Evolutionary conservation across 1,284 basidiomycete genomes (phyloP), one percentile per base, ranked within the genome.

Genomic region (Pseudomicrostroma phylloplanum): DNA sequence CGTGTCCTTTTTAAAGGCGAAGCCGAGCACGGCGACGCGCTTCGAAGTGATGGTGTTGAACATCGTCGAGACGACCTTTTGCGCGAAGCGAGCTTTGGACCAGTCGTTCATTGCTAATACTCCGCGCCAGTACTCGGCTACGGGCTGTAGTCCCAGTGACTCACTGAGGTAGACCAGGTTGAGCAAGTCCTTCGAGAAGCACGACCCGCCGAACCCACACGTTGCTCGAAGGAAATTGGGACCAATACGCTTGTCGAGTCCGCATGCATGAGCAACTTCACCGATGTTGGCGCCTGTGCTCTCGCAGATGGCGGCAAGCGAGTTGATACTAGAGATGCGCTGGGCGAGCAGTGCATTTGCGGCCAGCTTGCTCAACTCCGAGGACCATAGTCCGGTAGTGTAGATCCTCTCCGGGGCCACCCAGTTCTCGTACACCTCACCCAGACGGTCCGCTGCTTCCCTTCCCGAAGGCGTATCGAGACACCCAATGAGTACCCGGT

Each of bases 251-350:
- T 87, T 85, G 81, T 99, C 96, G 72, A 88, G 88, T 39, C 94
- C 94, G 77, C 96, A 89, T 11, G 96, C 93, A 78, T 90, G 86
- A 1, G 96, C 88, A 67, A 98, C 94, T 82, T 98, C 96, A 81
- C 96, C 92, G 63, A 99, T 92, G 83, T 94, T 94, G 62, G 96
- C 96, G 57, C 94, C 96, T 6, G 96, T 99, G n/a, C 92, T 92
- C 82, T 98, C 96, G 81, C 96, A 98, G 79, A 99, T 96, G 59
- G 96, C 96, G 25, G 92, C 94, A 49, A 99, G 88, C 13, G 94
- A 92, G 80, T 98, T 99, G 83, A 98, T 85, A 61, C 92, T 96
- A 9, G 94, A 97, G 81, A 99, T 98, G 68, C 96, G 90, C 81
- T 83, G 81, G 9, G 94, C 96, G 63, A 99, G 88, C 88, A 98